Evolutionary conservation across 495 filamentous ascomycete species (phyloP), one percentile per base, ranked within the genome.

Genomic region (Parmelia sp.): DNA sequence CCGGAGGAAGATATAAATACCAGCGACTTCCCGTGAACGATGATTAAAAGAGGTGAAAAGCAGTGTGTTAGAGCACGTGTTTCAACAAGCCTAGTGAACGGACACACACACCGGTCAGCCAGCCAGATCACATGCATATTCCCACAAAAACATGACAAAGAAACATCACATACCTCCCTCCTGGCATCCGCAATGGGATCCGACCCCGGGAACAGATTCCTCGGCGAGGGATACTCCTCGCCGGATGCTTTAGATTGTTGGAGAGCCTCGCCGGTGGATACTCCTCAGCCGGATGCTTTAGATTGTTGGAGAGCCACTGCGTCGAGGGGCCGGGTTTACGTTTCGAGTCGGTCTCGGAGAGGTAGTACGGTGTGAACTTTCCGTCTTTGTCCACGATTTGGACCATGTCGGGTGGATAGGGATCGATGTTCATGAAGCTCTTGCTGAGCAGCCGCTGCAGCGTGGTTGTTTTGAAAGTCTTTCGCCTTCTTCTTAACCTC

Each of bases 361-460:
- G 23, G 37, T 42, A 57, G 35, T 62, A 62, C 11, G 61, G 61
- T 3, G 61, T 62, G 49, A 42, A 62, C 12, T 23, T 7, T 14
- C 44, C 0, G 14, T 56, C 15, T 15, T 2, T 5, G 1, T 37
- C 42, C 3, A 37, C 29, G 35, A 62, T 49, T 27, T 62, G 61
- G 19, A n/a, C n/a, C n/a, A n/a, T n/a, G n/a, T n/a, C n/a, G n/a
- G n/a, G n/a, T n/a, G n/a, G n/a, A n/a, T n/a, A n/a, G n/a, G n/a
- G n/a, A n/a, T n/a, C n/a, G n/a, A n/a, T n/a, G n/a, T n/a, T n/a
- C n/a, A n/a, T n/a, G n/a, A n/a, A n/a, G n/a, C n/a, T n/a, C n/a
- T n/a, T n/a, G n/a, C n/a, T n/a, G n/a, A n/a, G n/a, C n/a, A n/a
- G n/a, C n/a, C n/a, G n/a, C n/a, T n/a, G n/a, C n/a, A n/a, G n/a